Percentiles rank a stretch among this genome's conserved stretches.
These are phyloP conservation scores for Gastrodia elata DNA, from an alignment of 106 monocot species.

Conservation along the genomic window DNA sequence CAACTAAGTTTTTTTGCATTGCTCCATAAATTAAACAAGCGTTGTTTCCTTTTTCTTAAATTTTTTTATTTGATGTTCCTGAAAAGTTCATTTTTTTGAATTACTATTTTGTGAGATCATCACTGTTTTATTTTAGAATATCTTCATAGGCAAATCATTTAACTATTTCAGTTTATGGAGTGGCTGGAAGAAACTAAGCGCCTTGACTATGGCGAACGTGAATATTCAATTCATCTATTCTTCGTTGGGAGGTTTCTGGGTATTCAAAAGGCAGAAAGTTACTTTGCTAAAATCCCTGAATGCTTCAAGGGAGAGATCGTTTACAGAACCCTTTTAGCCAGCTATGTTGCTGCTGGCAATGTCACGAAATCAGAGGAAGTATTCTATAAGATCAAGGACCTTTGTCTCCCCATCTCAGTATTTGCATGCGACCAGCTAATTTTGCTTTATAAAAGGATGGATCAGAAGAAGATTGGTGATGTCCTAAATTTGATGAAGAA, in stretches of 20 bases:
- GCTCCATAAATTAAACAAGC: too few species aligned
- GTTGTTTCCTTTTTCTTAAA: too few species aligned
- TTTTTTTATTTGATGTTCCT: background rate
- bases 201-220: conserved; percentile 50
- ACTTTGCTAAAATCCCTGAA: conserved; percentile 56
- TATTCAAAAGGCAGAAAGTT: conserved; percentile 53
- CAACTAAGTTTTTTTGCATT: too few species aligned
- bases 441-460: conserved; percentile 69
- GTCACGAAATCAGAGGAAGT: conserved; percentile 65
- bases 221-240: conserved; percentile 63
- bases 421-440: conserved; percentile 85
- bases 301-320: conserved; percentile 45
- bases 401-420: conserved; percentile 37
- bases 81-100: background rate
- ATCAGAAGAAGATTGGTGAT: conserved; percentile 73
- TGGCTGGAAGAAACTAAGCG: conserved; percentile 59
- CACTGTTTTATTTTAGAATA: background rate
- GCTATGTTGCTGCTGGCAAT: conserved; percentile 44
- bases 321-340: conserved; percentile 70
- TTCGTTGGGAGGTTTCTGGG: conserved; percentile 62
- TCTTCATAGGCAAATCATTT: background rate
- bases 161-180: conserved; percentile 56
- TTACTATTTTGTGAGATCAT: background rate
- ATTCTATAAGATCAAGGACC: conserved; percentile 69
- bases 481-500: conserved; percentile 82